These are phyloP conservation scores for Eutrema yunnanense DNA, from an alignment of 345 rosid genomes.

Conservation along the genomic window DNA sequence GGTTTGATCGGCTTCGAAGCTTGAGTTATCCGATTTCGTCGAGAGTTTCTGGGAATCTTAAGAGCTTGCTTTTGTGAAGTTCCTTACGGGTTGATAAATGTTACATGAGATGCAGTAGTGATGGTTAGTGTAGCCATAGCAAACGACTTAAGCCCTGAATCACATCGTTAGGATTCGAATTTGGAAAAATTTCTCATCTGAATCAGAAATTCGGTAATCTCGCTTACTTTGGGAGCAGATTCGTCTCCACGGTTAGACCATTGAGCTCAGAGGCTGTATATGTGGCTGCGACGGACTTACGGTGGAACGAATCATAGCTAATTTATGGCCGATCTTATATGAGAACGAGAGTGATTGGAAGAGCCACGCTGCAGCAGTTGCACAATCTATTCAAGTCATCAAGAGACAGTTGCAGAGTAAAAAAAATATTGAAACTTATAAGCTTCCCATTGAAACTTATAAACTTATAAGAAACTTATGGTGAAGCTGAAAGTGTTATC, in stretches of 20 bases:
- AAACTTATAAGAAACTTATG: too few relatives aligned
- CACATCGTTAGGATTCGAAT: slow-evolving; percentile 8
- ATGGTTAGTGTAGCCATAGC: too few relatives aligned
- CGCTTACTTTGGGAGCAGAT: slow-evolving; percentile 9
- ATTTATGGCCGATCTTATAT: slow-evolving; percentile 67
- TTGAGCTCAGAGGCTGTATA: slow-evolving; percentile 50
- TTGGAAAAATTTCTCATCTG: background rate
- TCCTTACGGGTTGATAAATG: too few relatives aligned
- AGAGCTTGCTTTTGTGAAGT: too few relatives aligned
- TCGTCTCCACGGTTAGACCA: slow-evolving; percentile 24
- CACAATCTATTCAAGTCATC: slow-evolving; percentile 86
- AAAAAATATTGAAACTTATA: background rate
- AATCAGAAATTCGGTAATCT: slow-evolving; percentile 17
- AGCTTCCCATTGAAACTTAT: background rate
- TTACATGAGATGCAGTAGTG: too few relatives aligned
- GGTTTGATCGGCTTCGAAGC: too few relatives aligned
- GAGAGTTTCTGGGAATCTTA: too few relatives aligned
- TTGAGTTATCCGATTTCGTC: too few relatives aligned
- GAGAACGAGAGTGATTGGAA: slow-evolving; percentile 86
- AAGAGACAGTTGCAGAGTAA: slow-evolving; percentile 82
- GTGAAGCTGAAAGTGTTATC: slow-evolving; percentile 63
- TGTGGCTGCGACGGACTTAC: slow-evolving; percentile 56
- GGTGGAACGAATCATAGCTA: slow-evolving; percentile 64
- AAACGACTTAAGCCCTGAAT: background rate
- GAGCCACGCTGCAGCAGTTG: slow-evolving; percentile 86